These are phyloP conservation scores for Lasiodiplodia gonubiensis DNA, from an alignment of 2,329 filamentous ascomycete genomes.

Conservation along the genomic window DNA sequence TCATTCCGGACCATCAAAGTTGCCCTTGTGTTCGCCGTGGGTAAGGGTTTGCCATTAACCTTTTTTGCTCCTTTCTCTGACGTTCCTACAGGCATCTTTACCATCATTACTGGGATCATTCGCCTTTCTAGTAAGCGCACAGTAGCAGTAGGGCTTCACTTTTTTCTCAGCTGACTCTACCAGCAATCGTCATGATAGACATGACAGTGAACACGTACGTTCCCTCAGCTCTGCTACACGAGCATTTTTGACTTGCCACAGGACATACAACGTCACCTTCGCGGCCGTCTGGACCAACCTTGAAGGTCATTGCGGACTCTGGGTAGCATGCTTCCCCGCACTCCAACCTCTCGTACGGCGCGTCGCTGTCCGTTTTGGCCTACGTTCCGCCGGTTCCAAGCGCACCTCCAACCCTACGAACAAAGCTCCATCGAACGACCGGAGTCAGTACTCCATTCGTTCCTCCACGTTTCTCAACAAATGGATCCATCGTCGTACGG, in stretches of 20 bases:
- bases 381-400: conserved; percentile 13
- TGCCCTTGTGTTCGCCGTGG: conserved; percentile 46
- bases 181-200: conserved; percentile 39
- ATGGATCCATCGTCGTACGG: background rate
- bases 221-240: background rate
- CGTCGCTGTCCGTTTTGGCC: conserved; percentile 38
- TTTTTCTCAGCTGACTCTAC: background rate
- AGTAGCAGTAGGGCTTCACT: no score
- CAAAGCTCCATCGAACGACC: background rate
- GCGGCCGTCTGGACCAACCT: conserved; percentile 50
- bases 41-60: background rate
- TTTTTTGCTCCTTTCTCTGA: background rate
- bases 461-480: background rate
- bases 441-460: background rate
- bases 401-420: conserved; percentile 1
- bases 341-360: conserved; percentile 49
- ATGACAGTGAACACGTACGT: conserved; percentile 34
- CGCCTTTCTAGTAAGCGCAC: conserved; percentile 40
- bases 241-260: background rate
- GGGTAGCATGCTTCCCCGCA: conserved; percentile 51
- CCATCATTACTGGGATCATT: conserved; percentile 47
- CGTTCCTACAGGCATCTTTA: conserved; percentile 39
- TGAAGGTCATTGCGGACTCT: conserved; percentile 52
- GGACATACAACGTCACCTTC: conserved; percentile 46
- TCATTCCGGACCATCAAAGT: conserved; percentile 44